phyloP scores from a whole-genome alignment of 2,329 filamentous ascomycete species.

The Colletotrichum scovillei region DNA sequence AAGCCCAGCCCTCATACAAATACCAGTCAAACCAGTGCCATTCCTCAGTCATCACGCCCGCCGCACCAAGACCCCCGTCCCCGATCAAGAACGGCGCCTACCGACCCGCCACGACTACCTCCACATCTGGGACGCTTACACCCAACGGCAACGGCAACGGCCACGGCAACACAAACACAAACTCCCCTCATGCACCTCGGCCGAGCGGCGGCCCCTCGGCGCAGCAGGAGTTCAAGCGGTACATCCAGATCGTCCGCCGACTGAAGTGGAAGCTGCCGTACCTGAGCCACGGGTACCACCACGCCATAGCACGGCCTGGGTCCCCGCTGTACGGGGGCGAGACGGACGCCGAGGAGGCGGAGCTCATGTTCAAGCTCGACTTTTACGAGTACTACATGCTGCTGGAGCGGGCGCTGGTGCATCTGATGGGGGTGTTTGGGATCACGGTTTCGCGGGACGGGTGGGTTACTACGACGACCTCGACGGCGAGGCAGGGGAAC shows the following conservation, averaged over 20 bases:
- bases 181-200: too few relatives aligned
- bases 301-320: constrained; percentile 51
- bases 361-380: constrained; percentile 81
- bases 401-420: constrained; percentile 76
- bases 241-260: constrained; percentile 69
- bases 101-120: neutral
- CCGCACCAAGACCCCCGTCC: neutral
- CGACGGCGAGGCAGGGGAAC: neutral
- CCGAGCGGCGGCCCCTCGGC: constrained; percentile 35
- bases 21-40: neutral
- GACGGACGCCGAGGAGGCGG: constrained; percentile 56
- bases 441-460: constrained; percentile 58
- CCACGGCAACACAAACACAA: neutral
- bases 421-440: constrained; percentile 73
- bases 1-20: neutral
- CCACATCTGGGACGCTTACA: neutral
- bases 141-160: neutral
- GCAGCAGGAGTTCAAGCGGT: constrained; percentile 63
- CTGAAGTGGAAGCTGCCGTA: constrained; percentile 74
- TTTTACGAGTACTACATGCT: constrained; percentile 83
- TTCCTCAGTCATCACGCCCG: constrained; percentile 19
- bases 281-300: constrained; percentile 66
- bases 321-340: constrained; percentile 49
- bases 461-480: constrained; percentile 22
- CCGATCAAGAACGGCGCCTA: neutral